A percentile compares a stretch with the other conserved stretches of the same genome.
Evolutionary conservation across 306 rosid species (phyloP).

Genomic region (Gillenia trifoliata): DNA sequence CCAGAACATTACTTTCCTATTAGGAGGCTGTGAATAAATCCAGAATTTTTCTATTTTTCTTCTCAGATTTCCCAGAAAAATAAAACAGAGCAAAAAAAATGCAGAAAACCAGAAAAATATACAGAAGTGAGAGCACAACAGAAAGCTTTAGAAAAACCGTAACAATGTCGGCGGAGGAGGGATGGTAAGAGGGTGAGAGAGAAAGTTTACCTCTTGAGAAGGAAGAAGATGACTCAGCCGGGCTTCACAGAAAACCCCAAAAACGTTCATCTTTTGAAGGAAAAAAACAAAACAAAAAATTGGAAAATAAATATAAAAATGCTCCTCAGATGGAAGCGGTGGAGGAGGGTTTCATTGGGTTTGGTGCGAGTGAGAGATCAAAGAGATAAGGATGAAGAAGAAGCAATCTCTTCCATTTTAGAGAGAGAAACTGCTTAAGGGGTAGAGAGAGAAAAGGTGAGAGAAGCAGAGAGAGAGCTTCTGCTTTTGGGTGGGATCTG

Average conservation of each 20-base stretch:
- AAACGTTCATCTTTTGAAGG: neutral
- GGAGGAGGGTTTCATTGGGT: constrained; percentile 1
- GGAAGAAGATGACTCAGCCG: constrained; percentile 5
- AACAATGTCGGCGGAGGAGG: constrained; percentile 18
- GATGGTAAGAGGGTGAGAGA: neutral
- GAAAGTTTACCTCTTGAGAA: constrained; percentile 1
- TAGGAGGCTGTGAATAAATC: constrained; percentile 3
- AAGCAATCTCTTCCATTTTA: neutral
- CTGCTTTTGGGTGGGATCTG: constrained; percentile 55
- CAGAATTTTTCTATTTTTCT: neutral
- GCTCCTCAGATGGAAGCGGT: neutral
- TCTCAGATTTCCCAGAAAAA: neutral
- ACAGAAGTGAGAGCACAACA: neutral
- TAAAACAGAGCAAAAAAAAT: neutral
- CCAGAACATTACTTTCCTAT: neutral
- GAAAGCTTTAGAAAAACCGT: constrained; percentile 1
- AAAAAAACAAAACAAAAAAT: neutral
- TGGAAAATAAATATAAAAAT: neutral
- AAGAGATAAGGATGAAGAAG: constrained; percentile 3
- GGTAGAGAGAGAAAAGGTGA: neutral
- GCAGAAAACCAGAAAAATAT: neutral
- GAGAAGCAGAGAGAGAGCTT: neutral
- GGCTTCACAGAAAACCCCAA: neutral
- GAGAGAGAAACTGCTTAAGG: constrained; percentile 3
- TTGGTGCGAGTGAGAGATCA: neutral